Conservation (phyloP, 2,329 filamentous ascomycete species). For the Apiospora arundinis region DNA sequence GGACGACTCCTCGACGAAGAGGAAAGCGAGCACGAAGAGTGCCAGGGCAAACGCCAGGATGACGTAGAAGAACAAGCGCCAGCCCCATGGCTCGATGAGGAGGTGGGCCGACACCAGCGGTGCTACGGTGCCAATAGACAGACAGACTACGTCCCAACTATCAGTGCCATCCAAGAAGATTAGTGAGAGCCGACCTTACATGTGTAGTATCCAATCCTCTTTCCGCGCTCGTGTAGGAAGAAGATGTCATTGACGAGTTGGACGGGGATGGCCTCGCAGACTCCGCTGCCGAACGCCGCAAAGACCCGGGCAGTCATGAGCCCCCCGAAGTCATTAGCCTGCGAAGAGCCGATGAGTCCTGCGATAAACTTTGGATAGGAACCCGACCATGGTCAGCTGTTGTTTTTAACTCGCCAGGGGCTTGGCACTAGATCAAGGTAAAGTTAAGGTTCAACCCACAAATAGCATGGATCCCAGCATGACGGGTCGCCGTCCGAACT, state of each 20-base stretch:
- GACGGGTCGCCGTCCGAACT: conserved; percentile 50
- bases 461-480: conserved; percentile 49
- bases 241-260: conserved; percentile 54
- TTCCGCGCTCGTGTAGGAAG: conserved; percentile 54
- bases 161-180: neutral
- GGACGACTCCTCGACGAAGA: conserved; percentile 59
- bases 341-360: conserved; percentile 47
- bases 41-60: conserved; percentile 59
- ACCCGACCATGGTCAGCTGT: neutral
- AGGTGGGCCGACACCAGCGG: conserved; percentile 67
- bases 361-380: conserved; percentile 41
- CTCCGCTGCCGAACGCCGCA: conserved; percentile 48
- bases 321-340: conserved; percentile 42
- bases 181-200: conserved; percentile 36
- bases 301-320: conserved; percentile 49
- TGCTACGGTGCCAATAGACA: conserved; percentile 62
- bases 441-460: conserved; percentile 32
- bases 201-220: conserved; percentile 66
- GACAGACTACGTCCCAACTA: conserved; percentile 46
- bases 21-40: conserved; percentile 52
- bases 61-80: conserved; percentile 68
- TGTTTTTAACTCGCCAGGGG: neutral
- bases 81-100: conserved; percentile 63
- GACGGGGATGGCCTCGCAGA: conserved; percentile 53
- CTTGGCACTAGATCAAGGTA: neutral